Evolutionary conservation across 176 grass and related monocot genomes (phyloP), one percentile per base, ranked within the genome.

Genomic region (Aegilops umbellulata): DNA sequence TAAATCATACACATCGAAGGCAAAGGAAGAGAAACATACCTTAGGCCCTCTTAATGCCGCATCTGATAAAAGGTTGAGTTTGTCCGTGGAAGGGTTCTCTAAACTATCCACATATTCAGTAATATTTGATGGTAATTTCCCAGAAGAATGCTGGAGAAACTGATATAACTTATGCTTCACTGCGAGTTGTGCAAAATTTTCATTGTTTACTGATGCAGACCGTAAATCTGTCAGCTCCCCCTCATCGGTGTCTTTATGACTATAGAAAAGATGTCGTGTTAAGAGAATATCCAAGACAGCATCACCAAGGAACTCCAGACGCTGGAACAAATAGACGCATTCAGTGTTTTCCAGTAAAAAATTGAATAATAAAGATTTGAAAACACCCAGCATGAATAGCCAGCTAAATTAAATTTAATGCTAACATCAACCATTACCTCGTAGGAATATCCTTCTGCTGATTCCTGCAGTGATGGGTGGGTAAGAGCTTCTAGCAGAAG

Each of bases 231-330:
- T 98, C 84, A 98, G 78, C 76, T 95, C 90, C 60, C 93, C 96
- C 41, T 94, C 93, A 74, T 88, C 88, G 17, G 85, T 86, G 70
- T 98, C 88, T 82, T 87, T 88, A 83, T 98, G 83, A 74, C 65
- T 88, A 82, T 90, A 30, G 91, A 94, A 98, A 60, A 92, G 75
- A 83, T 98, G 81, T 27, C 20, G 82, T 19, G 96, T 95, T 88
- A 98, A 84, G 41, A 98, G 88, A 58, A 98, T 82, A 84, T 94
- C 96, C 85, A 98, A 85, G 41, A 98, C 93, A 10, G 93, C 92
- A 83, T 98, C 96, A 9, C 93, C 96, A 78, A 98, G 87, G 77
- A 98, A 95, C 82, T 98, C 96, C 62, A 98, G 94, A 60, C 96
- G 84, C 93, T 98, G 86, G 65, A 87, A 58, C 57, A 84, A 78